Evolutionary conservation across 1,284 basidiomycete species (phyloP), one percentile per base, ranked within the genome.

Genomic region (Ustilago nuda): DNA sequence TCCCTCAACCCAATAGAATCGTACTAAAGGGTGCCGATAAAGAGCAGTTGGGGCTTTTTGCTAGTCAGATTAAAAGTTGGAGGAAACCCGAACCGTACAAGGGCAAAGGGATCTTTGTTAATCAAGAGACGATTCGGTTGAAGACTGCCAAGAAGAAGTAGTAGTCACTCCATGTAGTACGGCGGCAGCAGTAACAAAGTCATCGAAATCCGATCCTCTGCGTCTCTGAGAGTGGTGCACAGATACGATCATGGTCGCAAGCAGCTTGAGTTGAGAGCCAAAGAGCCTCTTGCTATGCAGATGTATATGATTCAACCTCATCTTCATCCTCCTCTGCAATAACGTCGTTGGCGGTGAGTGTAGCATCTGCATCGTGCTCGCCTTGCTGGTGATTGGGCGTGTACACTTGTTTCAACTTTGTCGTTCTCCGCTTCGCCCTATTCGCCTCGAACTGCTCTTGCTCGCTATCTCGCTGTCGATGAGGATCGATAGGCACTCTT

Each of bases 141-240:
- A 96, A 94, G 88, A 91, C 91, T 72, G 91, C 95, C 69, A 96
- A 95, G 89, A 98, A 97, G 90, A 97, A 98, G 89, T 98, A 93
- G 88, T 12, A 19, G 2, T 41, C 11, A 12, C 15, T 27, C 23
- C 23, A 27, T 27, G 23, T 27, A 3, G 23, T 27, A 27, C 23
- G 23, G 23, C 23, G 23, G 23, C 23, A 27, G 23, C 23, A 27
- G 23, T 27, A 27, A 27, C 23, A 27, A 27, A 27, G 23, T 27
- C 3, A 27, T 27, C 23, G 2, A 27, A 27, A 27, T 27, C 23
- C 23, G 23, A 27, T 27, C 23, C 23, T 27, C 23, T 27, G 23
- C 3, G 3, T 3, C 23, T 27, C 23, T 27, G 23, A 27, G 23
- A 27, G 3, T 27, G 23, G 23, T 27, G 3, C 23, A 27, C 23